A percentile compares a stretch with the other conserved stretches of the same genome.
phyloP scores from a whole-genome alignment of 139 green algal genomes.

The Spirogloea muscicola region DNA sequence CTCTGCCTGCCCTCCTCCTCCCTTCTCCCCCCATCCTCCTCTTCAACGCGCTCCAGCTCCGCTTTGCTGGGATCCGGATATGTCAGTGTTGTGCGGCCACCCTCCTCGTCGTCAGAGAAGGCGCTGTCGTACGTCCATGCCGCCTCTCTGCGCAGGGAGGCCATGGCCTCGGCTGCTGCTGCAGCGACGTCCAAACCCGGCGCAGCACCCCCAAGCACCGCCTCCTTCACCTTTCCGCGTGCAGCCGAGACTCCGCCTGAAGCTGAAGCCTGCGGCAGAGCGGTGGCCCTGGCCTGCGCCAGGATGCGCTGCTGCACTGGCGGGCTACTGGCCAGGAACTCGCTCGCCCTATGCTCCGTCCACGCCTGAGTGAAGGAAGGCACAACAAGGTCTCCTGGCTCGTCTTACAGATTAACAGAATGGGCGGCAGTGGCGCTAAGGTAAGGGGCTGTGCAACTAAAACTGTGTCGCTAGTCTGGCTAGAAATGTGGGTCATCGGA shows the following conservation, averaged over 20 bases:
- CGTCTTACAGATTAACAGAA: too few relatives aligned
- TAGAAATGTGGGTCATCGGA: too few relatives aligned
- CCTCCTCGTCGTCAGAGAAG: conserved; percentile 27
- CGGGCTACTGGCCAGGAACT: conserved; percentile 36
- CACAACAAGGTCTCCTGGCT: background rate
- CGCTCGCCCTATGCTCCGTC: conserved; percentile 18
- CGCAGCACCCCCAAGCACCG: background rate
- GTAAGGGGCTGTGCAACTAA: too few relatives aligned
- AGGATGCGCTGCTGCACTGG: conserved; percentile 34
- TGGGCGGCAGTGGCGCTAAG: too few relatives aligned
- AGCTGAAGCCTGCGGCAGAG: too few relatives aligned
- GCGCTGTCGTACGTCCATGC: conserved; percentile 29
- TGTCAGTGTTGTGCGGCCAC: background rate
- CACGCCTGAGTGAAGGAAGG: conserved; percentile 25
- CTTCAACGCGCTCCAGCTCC: background rate
- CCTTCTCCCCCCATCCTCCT: background rate
- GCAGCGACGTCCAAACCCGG: conserved; percentile 5
- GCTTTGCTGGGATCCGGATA: background rate
- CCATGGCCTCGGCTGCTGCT: conserved; percentile 5
- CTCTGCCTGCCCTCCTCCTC: background rate
- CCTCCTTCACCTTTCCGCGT: background rate
- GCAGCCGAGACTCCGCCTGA: too few relatives aligned
- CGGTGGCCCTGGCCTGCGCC: conserved; percentile 12
- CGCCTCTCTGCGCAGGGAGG: background rate
- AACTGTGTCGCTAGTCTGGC: too few relatives aligned